Evolutionary conservation across 2,329 filamentous ascomycete genomes (phyloP).

Genomic region (Pleurostoma richardsiae): DNA sequence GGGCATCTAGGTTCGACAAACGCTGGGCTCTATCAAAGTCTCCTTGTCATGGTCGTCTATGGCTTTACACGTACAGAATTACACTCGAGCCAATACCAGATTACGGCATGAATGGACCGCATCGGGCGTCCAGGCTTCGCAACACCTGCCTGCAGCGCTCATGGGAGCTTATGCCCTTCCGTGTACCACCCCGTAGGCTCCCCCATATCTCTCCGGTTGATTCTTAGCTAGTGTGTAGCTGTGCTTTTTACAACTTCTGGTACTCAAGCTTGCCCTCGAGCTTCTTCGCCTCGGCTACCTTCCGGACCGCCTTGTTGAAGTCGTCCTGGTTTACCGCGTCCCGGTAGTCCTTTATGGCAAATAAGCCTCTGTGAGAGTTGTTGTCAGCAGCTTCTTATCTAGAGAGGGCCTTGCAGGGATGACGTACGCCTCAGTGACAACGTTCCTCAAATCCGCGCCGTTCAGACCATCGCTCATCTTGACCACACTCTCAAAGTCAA

Average conservation of each 20-base stretch:
- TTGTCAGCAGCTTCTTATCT: slow-evolving; percentile 7
- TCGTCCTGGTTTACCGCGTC: slow-evolving; percentile 97
- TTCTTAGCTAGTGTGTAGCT: not conserved
- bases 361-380: slow-evolving; percentile 63
- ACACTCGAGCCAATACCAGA: no score
- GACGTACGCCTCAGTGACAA: slow-evolving; percentile 95
- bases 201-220: not conserved
- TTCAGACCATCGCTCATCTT: slow-evolving; percentile 99
- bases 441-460: slow-evolving; percentile 93
- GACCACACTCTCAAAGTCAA: slow-evolving; percentile 98
- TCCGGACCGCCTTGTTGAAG: slow-evolving; percentile 98
- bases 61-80: no score
- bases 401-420: slow-evolving; percentile 6
- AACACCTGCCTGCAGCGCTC: no score
- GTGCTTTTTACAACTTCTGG: slow-evolving; percentile 70
- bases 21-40: no score
- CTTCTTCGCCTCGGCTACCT: slow-evolving; percentile 97
- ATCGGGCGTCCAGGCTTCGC: no score
- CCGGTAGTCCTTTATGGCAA: slow-evolving; percentile 97
- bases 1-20: no score
- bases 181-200: slow-evolving; percentile 5
- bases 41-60: no score
- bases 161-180: not conserved
- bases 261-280: slow-evolving; percentile 97
- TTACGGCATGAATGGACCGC: no score